phyloP scores from a whole-genome alignment of 2,329 filamentous ascomycete species.

The Fusarium paranaense region DNA sequence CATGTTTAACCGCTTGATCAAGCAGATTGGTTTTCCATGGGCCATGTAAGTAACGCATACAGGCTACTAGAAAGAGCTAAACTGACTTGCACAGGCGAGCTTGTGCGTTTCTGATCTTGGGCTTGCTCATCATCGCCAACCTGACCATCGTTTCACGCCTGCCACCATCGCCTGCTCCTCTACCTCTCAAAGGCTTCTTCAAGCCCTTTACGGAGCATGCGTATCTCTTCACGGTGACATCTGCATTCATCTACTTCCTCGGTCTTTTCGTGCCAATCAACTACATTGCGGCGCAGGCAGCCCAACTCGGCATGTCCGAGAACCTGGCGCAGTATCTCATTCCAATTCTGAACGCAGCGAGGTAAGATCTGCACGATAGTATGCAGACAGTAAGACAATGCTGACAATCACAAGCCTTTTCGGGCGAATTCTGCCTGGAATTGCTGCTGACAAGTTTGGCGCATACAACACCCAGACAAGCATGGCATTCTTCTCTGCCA shows the following conservation, averaged over 20 bases:
- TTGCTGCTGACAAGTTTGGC: slow-evolving; percentile 51
- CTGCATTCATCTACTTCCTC: slow-evolving; percentile 46
- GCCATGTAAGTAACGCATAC: slow-evolving; percentile 43
- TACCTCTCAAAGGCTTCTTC: neutral
- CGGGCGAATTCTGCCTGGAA: slow-evolving; percentile 49
- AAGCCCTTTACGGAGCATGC: slow-evolving; percentile 10
- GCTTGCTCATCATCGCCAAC: slow-evolving; percentile 48
- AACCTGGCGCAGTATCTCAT: slow-evolving; percentile 51
- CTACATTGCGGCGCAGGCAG: slow-evolving; percentile 50
- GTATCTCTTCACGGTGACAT: slow-evolving; percentile 25
- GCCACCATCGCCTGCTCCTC: slow-evolving; percentile 18
- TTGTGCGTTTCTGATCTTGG: slow-evolving; percentile 53
- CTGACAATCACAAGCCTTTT: slow-evolving; percentile 43
- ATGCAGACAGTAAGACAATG: neutral
- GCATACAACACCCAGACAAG: slow-evolving; percentile 58
- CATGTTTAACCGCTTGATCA: slow-evolving; percentile 53
- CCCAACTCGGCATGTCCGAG: slow-evolving; percentile 43
- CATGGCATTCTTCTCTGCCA: slow-evolving; percentile 52
- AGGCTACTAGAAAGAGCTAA: neutral
- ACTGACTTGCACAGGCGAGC: slow-evolving; percentile 38
- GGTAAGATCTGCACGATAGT: slow-evolving; percentile 1
- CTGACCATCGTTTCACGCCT: slow-evolving; percentile 45
- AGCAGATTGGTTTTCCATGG: slow-evolving; percentile 52
- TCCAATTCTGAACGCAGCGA: slow-evolving; percentile 52
- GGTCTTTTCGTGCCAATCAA: slow-evolving; percentile 54